Evolutionary conservation across 2,329 filamentous ascomycete genomes (phyloP), one percentile per base, ranked within the genome.

Genomic region (Alternaria metachromatica): DNA sequence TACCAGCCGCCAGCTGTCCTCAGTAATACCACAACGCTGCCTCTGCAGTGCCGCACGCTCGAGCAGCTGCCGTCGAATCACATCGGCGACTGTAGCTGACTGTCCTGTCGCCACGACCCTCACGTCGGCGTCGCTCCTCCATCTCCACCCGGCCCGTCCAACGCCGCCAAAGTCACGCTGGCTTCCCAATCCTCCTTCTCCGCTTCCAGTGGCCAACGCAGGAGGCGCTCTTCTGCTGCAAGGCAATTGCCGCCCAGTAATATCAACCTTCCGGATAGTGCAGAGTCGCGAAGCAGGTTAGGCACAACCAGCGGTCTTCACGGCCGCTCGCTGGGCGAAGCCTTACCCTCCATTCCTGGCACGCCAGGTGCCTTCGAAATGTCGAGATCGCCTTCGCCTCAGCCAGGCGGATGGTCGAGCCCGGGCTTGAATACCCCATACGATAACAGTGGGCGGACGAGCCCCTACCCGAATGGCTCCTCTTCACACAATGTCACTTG

Each of bases 331-430:
- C 66, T 74, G 58, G 76, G 75, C 64, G 74, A 77, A 61, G 67
- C 62, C 68, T 76, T 80, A 49, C 77, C 79, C 63, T 68, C 77
- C 11, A 80, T 80, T 51, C 78, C 78, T 50, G 78, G 78, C 65
- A 80, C 78, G 23, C 78, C 78, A 59, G 74, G 73, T 41, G 60
- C 59, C 46, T 57, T 71, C 57, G 70, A 76, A 37, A 97, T 97
- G 94, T 92, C 94, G 71, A 89, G 93, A 82, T 96, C 93, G 77
- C 93, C 94, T 55, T 97, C 93, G 60, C 95, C 94, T 66, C 87
- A 89, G 67, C 91, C 92, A 74, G 93, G 93, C 77, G 94, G 94
- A 72, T 97, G 95, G 94, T 89, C 92, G 60, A 96, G 91, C 81
- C 93, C 92, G 60, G 92, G 90, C 68, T 86, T 93, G 76, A 91